Conservation (phyloP, 768 basidiomycete genomes). For the Hysterangium stoloniferum region DNA sequence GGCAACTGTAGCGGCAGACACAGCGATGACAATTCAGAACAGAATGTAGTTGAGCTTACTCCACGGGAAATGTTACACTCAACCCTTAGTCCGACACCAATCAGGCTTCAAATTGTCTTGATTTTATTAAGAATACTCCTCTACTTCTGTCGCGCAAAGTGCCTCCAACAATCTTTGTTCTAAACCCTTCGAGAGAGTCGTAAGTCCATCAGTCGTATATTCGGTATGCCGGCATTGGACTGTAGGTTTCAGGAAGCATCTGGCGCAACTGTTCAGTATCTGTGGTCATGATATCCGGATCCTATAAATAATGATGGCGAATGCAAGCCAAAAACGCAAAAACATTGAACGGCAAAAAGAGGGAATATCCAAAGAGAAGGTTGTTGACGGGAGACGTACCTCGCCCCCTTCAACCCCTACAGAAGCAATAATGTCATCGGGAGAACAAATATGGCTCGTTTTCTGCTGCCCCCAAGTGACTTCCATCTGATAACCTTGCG, state of each 20-base stretch:
- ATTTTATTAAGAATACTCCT: background rate
- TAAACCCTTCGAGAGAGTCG: slow-evolving; percentile 62
- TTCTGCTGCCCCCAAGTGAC: no score
- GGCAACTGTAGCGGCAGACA: no score
- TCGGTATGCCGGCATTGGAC: slow-evolving; percentile 79
- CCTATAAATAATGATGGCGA: no score
- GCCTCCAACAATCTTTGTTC: slow-evolving; percentile 36
- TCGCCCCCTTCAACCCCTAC: slow-evolving; percentile 66
- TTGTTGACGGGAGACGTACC: slow-evolving; percentile 27
- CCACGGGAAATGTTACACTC: no score
- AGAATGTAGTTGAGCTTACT: no score
- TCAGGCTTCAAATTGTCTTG: no score
- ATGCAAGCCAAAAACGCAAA: no score
- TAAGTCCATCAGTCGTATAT: slow-evolving; percentile 68
- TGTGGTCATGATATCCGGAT: no score
- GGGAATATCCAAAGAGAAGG: background rate
- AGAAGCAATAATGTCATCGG: slow-evolving; percentile 75
- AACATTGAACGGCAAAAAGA: no score
- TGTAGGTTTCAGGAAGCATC: slow-evolving; percentile 68
- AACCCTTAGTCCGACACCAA: no score
- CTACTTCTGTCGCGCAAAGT: slow-evolving; percentile 18
- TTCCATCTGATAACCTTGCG: no score
- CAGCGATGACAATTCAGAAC: no score
- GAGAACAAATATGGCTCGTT: slow-evolving; percentile 68
- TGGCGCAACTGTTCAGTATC: slow-evolving; percentile 23